Evolutionary conservation across 306 rosid species (phyloP), one percentile per base, ranked within the genome.

Genomic region (Quercus aquifolioides): DNA sequence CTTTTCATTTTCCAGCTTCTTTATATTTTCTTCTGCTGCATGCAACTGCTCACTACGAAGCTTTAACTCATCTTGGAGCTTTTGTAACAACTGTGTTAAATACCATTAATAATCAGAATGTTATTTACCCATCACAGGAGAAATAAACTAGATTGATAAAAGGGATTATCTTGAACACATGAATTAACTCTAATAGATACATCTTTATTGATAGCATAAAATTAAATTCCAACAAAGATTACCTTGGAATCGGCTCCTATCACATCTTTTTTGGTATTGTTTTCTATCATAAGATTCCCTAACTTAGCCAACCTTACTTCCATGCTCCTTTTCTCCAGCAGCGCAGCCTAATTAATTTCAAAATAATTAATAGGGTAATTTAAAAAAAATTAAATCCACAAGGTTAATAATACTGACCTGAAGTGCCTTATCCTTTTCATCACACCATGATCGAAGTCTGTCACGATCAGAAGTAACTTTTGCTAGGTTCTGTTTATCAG

Each of bases 31-130:
- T 80, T 93, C 94, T 20, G 97, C 88, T 28, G 51, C 89, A 35
- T 76, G 87, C 83, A 87, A 71, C 85, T 95, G 90, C 35, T 87
- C 91, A 73, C 78, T 85, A 71, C 79, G 71, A 78, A 85, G 79
- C 79, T 91, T 90, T 78, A 91, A 78, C 82, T 93, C 99, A 14
- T 91, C 92, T 75, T 91, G 90, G 72, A 90, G 92, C 78, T 90
- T 93, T 41, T 77, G 85, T 54, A 88, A 75, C 49, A 80, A 88
- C 93, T 91, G 71, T 76, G 62, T 13, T 65, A 49, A 31, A 72
- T 23, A 78, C 63, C 82, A 76, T 63, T 23, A 69, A 23, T 56
- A 72, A 60, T 65, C 56, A 51, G 72, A 25, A 74, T 41, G 26
- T 58, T 54, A 26, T 17, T 79, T 23, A 69, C 75, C 79, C 28